phyloP scores from a whole-genome alignment of 805 yeast species.

The Candida hungchunana region DNA sequence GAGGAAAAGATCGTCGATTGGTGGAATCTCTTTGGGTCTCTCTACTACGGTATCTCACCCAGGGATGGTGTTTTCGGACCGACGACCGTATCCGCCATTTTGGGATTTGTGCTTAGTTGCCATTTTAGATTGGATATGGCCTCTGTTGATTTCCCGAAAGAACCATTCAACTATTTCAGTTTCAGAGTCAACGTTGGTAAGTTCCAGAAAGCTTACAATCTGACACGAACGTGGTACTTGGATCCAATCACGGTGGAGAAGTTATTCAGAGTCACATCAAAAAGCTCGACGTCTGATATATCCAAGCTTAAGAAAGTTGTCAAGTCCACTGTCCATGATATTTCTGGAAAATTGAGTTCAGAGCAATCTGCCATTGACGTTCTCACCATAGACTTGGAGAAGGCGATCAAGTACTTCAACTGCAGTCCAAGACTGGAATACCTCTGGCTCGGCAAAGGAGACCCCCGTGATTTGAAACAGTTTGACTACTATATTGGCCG shows the following conservation, averaged over 20 bases:
- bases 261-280: conserved; percentile 44
- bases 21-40: conserved; percentile 76
- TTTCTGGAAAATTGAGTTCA: conserved; percentile 37
- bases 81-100: conserved; percentile 68
- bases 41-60: conserved; percentile 33
- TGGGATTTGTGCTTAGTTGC: conserved; percentile 72
- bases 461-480: conserved; percentile 30
- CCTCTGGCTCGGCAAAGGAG: conserved; percentile 51
- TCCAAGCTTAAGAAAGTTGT: conserved; percentile 61
- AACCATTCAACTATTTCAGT: conserved; percentile 73
- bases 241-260: conserved; percentile 53
- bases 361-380: conserved; percentile 34
- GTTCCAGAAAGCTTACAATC: conserved; percentile 69
- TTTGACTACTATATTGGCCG: conserved; percentile 17
- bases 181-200: conserved; percentile 65
- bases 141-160: conserved; percentile 67
- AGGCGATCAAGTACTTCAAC: conserved; percentile 20
- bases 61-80: conserved; percentile 58
- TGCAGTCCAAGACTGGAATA: conserved; percentile 34
- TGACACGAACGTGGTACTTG: conserved; percentile 47
- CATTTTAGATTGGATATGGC: conserved; percentile 59
- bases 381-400: conserved; percentile 36
- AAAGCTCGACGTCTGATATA: conserved; percentile 38
- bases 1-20: conserved; percentile 66
- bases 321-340: conserved; percentile 69